Conservation (phyloP, 108 stramenopile genomes). For the Nitzschia sp. region DNA sequence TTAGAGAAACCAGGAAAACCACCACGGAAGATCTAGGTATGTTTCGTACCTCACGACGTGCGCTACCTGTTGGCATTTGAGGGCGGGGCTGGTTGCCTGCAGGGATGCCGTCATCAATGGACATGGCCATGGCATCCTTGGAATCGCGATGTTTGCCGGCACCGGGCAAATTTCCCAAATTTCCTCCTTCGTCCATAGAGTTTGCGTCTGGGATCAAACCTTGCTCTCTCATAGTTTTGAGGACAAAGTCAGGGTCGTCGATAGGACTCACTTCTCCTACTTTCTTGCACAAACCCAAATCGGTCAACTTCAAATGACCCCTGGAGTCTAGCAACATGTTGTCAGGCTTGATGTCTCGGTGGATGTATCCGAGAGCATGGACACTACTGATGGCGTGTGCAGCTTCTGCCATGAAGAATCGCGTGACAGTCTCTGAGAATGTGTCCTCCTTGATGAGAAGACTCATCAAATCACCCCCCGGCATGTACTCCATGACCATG, state of each 20-base stretch:
- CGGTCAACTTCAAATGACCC: constrained; percentile 98
- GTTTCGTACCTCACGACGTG: constrained; percentile 66
- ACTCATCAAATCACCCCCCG: constrained; percentile 99
- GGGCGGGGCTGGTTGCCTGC: constrained; percentile 28
- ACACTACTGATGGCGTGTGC: constrained; percentile 94
- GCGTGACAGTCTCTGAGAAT: constrained; percentile 86
- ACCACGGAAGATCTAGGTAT: background rate
- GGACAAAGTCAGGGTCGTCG: constrained; percentile 83
- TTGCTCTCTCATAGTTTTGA: constrained; percentile 68
- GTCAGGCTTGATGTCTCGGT: constrained; percentile 99
- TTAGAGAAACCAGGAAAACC: too few species aligned
- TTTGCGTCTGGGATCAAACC: constrained; percentile 34
- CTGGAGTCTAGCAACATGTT: constrained; percentile 97
- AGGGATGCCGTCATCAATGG: constrained; percentile 66
- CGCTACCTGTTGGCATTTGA: constrained; percentile 51
- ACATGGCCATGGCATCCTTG: constrained; percentile 78
- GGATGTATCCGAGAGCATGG: constrained; percentile 95
- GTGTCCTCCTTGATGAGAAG: constrained; percentile 92
- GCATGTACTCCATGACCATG: constrained; percentile 99
- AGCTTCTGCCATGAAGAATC: constrained; percentile 98
- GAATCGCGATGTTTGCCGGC: constrained; percentile 53
- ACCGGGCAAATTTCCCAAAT: background rate
- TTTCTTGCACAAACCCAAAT: constrained; percentile 98
- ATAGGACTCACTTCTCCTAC: constrained; percentile 85
- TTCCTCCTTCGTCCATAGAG: constrained; percentile 39